Conservation (phyloP, 2,329 filamentous ascomycete species). For the Sclerotinia spermophila region DNA sequence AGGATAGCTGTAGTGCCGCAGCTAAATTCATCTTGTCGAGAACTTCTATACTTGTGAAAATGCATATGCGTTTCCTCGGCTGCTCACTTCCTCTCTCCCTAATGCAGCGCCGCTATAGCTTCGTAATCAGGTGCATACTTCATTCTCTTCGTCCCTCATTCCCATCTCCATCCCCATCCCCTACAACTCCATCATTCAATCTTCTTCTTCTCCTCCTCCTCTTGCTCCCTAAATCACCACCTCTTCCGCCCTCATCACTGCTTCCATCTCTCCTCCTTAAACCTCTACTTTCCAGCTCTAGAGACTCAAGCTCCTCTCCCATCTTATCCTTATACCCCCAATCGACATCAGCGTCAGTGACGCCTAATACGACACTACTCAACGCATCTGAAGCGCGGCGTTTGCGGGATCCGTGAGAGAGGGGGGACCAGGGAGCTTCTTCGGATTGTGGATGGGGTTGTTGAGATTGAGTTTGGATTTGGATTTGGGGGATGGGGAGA, state of each 20-base stretch:
- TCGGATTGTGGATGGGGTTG: neutral
- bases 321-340: constrained; percentile 17
- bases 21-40: neutral
- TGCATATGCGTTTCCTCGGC: neutral
- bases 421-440: constrained; percentile 11
- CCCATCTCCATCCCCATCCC: neutral
- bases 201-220: neutral
- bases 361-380: neutral
- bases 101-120: no score
- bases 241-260: accelerated
- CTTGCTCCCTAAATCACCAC: neutral
- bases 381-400: neutral
- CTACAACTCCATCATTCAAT: neutral
- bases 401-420: neutral
- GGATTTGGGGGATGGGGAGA: neutral
- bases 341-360: neutral
- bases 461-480: neutral
- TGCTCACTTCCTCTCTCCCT: neutral
- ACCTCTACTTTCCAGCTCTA: neutral
- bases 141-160: neutral
- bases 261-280: neutral
- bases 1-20: no score
- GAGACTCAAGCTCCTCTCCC: neutral
- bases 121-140: neutral
- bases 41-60: neutral